Evolutionary conservation across 2,329 filamentous ascomycete genomes (phyloP), one percentile per base, ranked within the genome.

Genomic region (Metarhizium anisopliae): DNA sequence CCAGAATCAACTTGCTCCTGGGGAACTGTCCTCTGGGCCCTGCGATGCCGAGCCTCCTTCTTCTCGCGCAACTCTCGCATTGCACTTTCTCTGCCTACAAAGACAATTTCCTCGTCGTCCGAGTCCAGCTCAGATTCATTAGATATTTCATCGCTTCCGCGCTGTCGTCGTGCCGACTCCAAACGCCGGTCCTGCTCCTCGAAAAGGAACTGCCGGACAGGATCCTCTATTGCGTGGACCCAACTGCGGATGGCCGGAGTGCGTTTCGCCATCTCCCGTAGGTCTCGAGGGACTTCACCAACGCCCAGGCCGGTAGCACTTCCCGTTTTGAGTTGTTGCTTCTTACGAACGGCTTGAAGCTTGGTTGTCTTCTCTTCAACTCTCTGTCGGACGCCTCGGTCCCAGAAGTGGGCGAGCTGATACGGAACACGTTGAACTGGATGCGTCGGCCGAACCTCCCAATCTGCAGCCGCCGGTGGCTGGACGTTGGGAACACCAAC

Each of bases 341-440:
- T 74, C 74, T 72, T 80, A 65, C 72, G 77, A 66, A 67, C 70
- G 57, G 63, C 69, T 65, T 64, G 74, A 56, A 66, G 71, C 13
- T 65, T 69, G 11, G 70, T 66, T 30, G 69, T 73, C 65, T 75
- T 74, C 25, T 75, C 72, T 58, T 81, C 77, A 58, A 76, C 77
- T 60, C 73, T 77, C 62, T 81, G 70, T 29, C 77, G 77, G 51
- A 76, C 65, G 54, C 76, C 71, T 55, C 68, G 68, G 64, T 96
- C 91, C 90, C 91, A 96, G 59, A 90, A 82, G 16, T 87, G 83
- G 2, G 93, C 93, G 55, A 96, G 79, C 66, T 93, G 91, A 75
- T 97, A 97, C 0, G 92, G 94, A 16, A 96, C 84, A 57, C 81
- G 75, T 64, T 87, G 85, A 52, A 90, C 81, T 4, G 85, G 86